Evolutionary conservation across 139 green algal species (phyloP).

Genomic region (Chlorella sp.): DNA sequence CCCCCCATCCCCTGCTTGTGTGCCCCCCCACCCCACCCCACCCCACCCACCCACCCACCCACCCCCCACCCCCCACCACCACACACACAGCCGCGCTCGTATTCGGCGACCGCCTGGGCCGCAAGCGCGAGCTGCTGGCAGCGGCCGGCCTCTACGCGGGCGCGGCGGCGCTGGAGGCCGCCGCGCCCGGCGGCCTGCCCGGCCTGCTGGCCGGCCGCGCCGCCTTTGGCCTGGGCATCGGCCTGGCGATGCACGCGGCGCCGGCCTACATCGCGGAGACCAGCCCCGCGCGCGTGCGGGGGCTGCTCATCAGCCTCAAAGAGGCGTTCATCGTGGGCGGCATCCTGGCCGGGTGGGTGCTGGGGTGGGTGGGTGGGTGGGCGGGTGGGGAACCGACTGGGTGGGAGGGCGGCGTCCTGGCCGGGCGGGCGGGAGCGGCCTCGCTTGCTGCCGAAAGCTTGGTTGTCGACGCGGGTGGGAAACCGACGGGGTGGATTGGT

Average conservation of each 20-base stretch:
- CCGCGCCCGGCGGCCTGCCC: slow-evolving; percentile 32
- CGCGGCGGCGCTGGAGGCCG: background rate
- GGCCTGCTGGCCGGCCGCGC: slow-evolving; percentile 63
- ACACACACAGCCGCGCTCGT: slow-evolving; percentile 68
- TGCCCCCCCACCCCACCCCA: too few relatives aligned
- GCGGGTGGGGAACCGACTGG: too few relatives aligned
- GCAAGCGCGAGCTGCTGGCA: slow-evolving; percentile 76
- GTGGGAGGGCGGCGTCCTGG: too few relatives aligned
- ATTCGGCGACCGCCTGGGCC: slow-evolving; percentile 75
- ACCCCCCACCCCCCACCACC: too few relatives aligned
- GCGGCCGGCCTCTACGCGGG: slow-evolving; percentile 77
- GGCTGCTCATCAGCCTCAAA: slow-evolving; percentile 83
- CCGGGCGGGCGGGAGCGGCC: too few relatives aligned
- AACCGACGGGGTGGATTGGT: too few relatives aligned
- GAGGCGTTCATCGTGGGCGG: slow-evolving; percentile 86
- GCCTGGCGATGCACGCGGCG: slow-evolving; percentile 92
- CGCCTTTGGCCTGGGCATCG: slow-evolving; percentile 89
- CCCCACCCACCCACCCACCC: too few relatives aligned
- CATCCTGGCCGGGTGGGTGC: slow-evolving; percentile 83
- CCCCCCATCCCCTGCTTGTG: too few relatives aligned
- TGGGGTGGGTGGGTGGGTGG: background rate
- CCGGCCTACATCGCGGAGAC: slow-evolving; percentile 95
- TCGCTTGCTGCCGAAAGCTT: too few relatives aligned
- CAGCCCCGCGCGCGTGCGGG: slow-evolving; percentile 64
- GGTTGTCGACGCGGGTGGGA: too few relatives aligned